Conservation (phyloP, 1,139 yeast genomes). For the Hemisphaericaspora lyxosophila region DNA sequence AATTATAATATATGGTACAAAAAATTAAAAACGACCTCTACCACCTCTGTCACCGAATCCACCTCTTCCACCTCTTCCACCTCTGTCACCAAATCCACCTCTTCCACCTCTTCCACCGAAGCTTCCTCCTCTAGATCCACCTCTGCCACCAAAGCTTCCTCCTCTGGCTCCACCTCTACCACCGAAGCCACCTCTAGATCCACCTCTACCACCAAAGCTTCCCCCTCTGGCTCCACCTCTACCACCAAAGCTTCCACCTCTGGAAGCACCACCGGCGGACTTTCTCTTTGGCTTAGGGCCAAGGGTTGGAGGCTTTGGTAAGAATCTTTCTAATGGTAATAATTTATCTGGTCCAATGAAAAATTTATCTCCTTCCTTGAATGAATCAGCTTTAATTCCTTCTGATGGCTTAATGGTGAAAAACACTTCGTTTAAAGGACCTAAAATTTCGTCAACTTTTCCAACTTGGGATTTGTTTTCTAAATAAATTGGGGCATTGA, state of each 20-base stretch:
- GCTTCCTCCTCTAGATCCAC: slow-evolving; percentile 42
- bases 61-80: slow-evolving; percentile 43
- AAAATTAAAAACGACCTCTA: slow-evolving; percentile 14
- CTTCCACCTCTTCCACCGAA: slow-evolving; percentile 46
- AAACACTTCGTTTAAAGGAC: slow-evolving; percentile 94
- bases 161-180: slow-evolving; percentile 13
- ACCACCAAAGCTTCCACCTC: slow-evolving; percentile 33
- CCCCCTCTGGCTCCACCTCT: slow-evolving; percentile 47
- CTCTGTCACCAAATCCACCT: slow-evolving; percentile 44
- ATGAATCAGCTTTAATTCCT: slow-evolving; percentile 91
- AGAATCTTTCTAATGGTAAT: slow-evolving; percentile 91
- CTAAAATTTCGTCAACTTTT: slow-evolving; percentile 96
- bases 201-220: slow-evolving; percentile 30
- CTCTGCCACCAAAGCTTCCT: slow-evolving; percentile 27
- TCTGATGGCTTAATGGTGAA: slow-evolving; percentile 95
- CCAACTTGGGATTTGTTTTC: slow-evolving; percentile 96
- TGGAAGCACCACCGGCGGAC: slow-evolving; percentile 47
- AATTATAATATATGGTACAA: slow-evolving; percentile 6
- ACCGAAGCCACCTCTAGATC: slow-evolving; percentile 8
- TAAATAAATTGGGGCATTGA: slow-evolving; percentile 96
- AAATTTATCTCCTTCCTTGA: slow-evolving; percentile 94
- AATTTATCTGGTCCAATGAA: slow-evolving; percentile 94
- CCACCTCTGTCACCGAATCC: slow-evolving; percentile 37
- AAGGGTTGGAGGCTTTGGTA: slow-evolving; percentile 81
- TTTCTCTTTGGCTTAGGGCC: slow-evolving; percentile 81